phyloP scores from a whole-genome alignment of 495 filamentous ascomycete species.

The Penicillium goetzii region DNA sequence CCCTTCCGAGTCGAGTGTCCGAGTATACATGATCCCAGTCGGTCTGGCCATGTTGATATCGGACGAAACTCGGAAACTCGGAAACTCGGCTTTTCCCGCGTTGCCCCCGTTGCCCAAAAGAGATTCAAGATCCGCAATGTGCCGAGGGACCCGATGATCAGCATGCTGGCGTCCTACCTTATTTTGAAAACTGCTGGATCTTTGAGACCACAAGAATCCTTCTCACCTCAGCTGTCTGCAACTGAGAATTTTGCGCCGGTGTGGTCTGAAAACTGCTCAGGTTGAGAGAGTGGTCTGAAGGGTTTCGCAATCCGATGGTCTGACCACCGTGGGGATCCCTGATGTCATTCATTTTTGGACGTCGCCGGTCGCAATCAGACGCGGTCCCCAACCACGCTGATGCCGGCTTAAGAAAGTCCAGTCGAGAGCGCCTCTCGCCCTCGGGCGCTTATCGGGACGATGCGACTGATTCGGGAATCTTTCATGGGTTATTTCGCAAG shows the following conservation, averaged over 20 bases:
- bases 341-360: constrained; percentile 32
- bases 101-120: constrained; percentile 13
- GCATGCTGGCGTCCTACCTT: constrained; percentile 13
- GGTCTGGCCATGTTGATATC: constrained; percentile 4
- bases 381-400: constrained; percentile 14
- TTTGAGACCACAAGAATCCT: neutral
- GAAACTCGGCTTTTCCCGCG: constrained; percentile 15
- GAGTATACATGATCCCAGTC: neutral
- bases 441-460: constrained; percentile 10
- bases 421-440: constrained; percentile 10
- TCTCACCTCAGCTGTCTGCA: neutral
- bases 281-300: neutral
- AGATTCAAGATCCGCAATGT: constrained; percentile 21
- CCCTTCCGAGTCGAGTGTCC: neutral
- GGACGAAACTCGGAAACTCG: constrained; percentile 26
- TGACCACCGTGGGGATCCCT: neutral
- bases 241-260: neutral
- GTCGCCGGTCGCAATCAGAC: constrained; percentile 30
- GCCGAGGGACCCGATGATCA: constrained; percentile 25
- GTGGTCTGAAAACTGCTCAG: neutral
- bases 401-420: neutral
- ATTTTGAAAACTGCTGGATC: constrained; percentile 5
- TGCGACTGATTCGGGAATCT: constrained; percentile 14
- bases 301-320: neutral
- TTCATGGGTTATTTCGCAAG: constrained; percentile 39